Evolutionary conservation across 164 flowering plant genomes (phyloP), one percentile per base, ranked within the genome.

Genomic region (Aristolochia californica): DNA sequence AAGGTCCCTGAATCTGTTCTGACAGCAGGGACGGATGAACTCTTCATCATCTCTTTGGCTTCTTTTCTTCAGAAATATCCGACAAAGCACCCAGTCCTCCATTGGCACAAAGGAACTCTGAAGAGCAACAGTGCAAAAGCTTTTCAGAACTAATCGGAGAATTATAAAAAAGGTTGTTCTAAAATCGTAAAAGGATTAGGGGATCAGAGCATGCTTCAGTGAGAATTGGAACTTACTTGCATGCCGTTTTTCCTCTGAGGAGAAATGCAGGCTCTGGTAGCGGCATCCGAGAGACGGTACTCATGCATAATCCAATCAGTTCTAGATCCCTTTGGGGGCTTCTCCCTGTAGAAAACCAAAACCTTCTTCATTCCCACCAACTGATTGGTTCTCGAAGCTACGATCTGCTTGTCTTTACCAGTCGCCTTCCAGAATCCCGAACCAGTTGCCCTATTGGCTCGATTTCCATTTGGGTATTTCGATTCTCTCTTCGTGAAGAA

Each of bases 391-490:
- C 66, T 26, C 8, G 55, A 17, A 5, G 65, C 63, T 13, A 48
- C 43, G 7, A 69, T 61, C 21, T 67, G 68, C 52, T 69, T 69
- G 55, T 69, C 72, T 10, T 62, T 58, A 15, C 72, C 72, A 38
- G 72, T 69, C 16, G 72, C 65, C 58, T 69, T 69, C 72, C 72
- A 69, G 23, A 64, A 69, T n/a, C 72, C 72, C 15, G 59, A 58
- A 13, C 55, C 59, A 5, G 72, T 62, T 0, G 62, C 62, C 23
- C 68, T 60, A 43, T 64, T 64, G 18, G 62, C 68, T 23, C 68
- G 55, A 25, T 60, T 60, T 4, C 59, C 65, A 48, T 69, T 64
- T 4, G 65, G 68, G 45, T 61, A 57, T 25, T 69, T 69, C 45
- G 59, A 51, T 24, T 64, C 72, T 34, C 65, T 52, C 9, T 58